Conservation (phyloP, 2,329 filamentous ascomycete species). For the Iodosphaeria phyllophila region DNA sequence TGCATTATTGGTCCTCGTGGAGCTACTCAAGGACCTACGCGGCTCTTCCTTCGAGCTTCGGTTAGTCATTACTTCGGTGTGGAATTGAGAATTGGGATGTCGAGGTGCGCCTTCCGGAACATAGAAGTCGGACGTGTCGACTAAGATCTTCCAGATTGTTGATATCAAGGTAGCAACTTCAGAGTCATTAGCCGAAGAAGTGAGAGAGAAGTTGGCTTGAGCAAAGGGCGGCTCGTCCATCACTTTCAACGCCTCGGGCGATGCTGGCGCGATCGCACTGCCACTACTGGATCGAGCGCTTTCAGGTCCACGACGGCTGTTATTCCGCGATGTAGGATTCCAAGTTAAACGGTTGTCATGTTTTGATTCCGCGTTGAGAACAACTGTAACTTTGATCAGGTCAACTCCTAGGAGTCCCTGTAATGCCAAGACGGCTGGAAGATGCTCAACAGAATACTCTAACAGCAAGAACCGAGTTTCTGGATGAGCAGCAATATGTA, state of each 20-base stretch:
- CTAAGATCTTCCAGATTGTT: conserved; percentile 28
- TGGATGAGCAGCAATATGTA: conserved; percentile 33
- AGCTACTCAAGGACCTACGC: conserved; percentile 7
- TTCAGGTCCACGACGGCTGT: too few relatives aligned
- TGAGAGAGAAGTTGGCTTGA: conserved; percentile 37
- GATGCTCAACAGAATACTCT: conserved; percentile 36
- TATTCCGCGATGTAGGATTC: conserved; percentile 3
- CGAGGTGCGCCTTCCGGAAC: conserved; percentile 15
- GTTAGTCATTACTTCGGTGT: conserved; percentile 1
- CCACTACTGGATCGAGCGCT: too few relatives aligned
- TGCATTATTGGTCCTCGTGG: conserved; percentile 6
- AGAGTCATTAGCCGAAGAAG: conserved; percentile 30
- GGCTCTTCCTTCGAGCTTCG: conserved; percentile 2
- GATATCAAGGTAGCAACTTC: conserved; percentile 36
- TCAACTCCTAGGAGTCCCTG: conserved; percentile 36
- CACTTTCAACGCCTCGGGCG: conserved; percentile 3
- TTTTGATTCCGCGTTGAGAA: conserved; percentile 26
- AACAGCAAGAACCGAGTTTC: conserved; percentile 37
- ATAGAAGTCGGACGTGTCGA: conserved; percentile 26
- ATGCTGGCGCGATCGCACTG: too few relatives aligned
- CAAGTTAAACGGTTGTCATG: too few relatives aligned
- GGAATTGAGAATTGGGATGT: too few relatives aligned
- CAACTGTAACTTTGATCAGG: conserved; percentile 37
- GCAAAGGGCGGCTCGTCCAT: conserved; percentile 18
- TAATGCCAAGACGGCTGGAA: conserved; percentile 35